Percentiles rank a stretch among this genome's conserved stretches.
phyloP scores from a whole-genome alignment of 1,284 basidiomycete species.

The Moesziomyces antarcticus region DNA sequence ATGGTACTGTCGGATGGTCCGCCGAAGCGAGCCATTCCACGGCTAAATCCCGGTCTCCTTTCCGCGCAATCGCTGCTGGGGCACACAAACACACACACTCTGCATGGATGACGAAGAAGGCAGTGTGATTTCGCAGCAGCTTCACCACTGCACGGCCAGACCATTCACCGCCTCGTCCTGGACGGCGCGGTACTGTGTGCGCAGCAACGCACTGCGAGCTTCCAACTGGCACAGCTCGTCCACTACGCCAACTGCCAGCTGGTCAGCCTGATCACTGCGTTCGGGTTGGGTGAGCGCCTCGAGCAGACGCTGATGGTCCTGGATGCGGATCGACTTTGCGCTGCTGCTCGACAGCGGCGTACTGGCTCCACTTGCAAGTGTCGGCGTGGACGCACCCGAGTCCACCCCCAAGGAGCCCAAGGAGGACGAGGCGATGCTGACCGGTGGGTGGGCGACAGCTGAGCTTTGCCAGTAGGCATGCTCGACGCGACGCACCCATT shows the following conservation, averaged over 20 bases:
- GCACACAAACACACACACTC: too few relatives aligned
- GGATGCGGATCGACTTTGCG: constrained; percentile 25
- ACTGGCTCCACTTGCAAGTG: constrained; percentile 26
- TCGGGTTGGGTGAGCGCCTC: constrained; percentile 11
- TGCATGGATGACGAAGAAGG: neutral
- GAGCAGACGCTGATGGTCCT: constrained; percentile 31
- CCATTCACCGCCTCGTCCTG: constrained; percentile 83
- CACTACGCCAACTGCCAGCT: constrained; percentile 71
- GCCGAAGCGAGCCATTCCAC: too few relatives aligned
- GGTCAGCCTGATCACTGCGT: too few relatives aligned
- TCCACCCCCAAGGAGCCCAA: constrained; percentile 1
- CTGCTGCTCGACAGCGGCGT: constrained; percentile 33
- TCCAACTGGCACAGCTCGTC: constrained; percentile 68
- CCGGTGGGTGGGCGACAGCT: constrained; percentile 39
- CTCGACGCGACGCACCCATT: constrained; percentile 65
- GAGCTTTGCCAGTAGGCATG: constrained; percentile 63
- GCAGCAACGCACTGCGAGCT: constrained; percentile 73
- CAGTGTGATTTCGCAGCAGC: too few relatives aligned
- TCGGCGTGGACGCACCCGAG: constrained; percentile 35
- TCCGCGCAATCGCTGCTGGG: too few relatives aligned
- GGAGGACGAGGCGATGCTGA: constrained; percentile 14
- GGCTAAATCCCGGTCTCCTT: too few relatives aligned
- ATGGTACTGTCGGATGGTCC: too few relatives aligned
- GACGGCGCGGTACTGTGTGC: constrained; percentile 86
- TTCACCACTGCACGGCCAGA: constrained; percentile 83